Percentiles rank a stretch among this genome's conserved stretches.
phyloP scores from a whole-genome alignment of 1,139 yeast species.

The Candida anutae region DNA sequence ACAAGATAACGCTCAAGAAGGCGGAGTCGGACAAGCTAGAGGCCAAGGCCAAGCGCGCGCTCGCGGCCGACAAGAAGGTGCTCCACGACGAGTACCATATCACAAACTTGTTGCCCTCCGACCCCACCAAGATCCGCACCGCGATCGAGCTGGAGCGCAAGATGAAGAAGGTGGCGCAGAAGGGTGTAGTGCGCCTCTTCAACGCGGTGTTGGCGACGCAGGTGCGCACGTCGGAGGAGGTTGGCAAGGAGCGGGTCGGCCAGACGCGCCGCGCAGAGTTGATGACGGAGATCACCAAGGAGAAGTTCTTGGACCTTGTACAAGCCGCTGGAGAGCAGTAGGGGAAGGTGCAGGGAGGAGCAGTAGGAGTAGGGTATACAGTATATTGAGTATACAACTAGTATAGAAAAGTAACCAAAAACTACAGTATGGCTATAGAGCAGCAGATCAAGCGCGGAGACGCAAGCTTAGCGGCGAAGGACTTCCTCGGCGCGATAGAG shows the following conservation, averaged over 20 bases:
- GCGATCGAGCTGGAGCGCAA: slow-evolving; percentile 62
- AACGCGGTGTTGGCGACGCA: slow-evolving; percentile 89
- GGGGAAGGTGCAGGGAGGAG: no score
- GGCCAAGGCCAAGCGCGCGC: slow-evolving; percentile 66
- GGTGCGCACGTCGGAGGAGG: slow-evolving; percentile 42
- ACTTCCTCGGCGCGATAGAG: slow-evolving; percentile 30
- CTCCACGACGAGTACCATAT: slow-evolving; percentile 62
- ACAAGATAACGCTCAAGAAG: slow-evolving; percentile 59
- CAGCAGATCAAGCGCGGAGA: slow-evolving; percentile 31
- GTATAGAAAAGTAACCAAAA: no score
- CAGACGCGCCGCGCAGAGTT: slow-evolving; percentile 49
- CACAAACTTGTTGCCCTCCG: slow-evolving; percentile 56
- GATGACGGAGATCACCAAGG: slow-evolving; percentile 78
- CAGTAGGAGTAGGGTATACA: no score
- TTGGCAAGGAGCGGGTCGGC: slow-evolving; percentile 28
- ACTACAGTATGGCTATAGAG: slow-evolving; percentile 37
- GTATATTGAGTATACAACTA: no score
- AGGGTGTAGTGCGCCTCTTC: slow-evolving; percentile 87
- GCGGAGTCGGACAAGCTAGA: slow-evolving; percentile 79
- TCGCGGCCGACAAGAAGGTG: slow-evolving; percentile 66
- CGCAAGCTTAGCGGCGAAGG: slow-evolving; percentile 18
- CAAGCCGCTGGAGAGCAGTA: slow-evolving; percentile 62
- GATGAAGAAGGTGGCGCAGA: slow-evolving; percentile 79
- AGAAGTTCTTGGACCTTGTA: slow-evolving; percentile 80
- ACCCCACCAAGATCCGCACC: slow-evolving; percentile 45